phyloP scores from a whole-genome alignment of 208 protist genomes.

The Jaenimonas drosophilae region DNA sequence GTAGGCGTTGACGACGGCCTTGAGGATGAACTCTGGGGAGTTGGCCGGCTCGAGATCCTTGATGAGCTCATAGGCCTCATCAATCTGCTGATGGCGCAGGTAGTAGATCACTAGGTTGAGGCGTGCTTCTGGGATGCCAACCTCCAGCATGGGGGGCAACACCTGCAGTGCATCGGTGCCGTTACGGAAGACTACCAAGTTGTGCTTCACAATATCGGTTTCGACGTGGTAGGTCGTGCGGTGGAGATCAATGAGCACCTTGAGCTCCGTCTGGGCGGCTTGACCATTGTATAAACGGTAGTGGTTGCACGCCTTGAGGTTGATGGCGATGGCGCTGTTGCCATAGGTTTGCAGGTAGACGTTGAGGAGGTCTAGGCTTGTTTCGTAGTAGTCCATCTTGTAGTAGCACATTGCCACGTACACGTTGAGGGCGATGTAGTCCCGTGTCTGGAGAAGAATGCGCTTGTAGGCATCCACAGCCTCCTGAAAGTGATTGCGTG shows the following conservation, averaged over 20 bases:
- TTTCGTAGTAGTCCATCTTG: conserved; percentile 97
- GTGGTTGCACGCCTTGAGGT: conserved; percentile 96
- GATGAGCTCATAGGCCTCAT: conserved; percentile 93
- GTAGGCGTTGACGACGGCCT: conserved; percentile 90
- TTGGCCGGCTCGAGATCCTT: conserved; percentile 90
- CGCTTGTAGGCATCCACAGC: conserved; percentile 97
- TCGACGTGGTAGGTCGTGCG: conserved; percentile 84
- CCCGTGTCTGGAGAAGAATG: conserved; percentile 90
- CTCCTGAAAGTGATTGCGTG: conserved; percentile 93
- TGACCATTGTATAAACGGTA: conserved; percentile 92
- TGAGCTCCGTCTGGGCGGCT: conserved; percentile 89
- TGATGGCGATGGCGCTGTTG: conserved; percentile 93
- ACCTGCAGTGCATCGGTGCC: conserved; percentile 94
- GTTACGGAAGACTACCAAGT: conserved; percentile 95
- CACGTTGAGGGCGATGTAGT: conserved; percentile 92
- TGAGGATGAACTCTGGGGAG: conserved; percentile 94
- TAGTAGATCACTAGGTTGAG: conserved; percentile 96
- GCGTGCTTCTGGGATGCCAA: conserved; percentile 91
- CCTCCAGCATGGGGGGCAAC: conserved; percentile 88
- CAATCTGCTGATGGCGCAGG: conserved; percentile 90
- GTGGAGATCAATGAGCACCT: conserved; percentile 85
- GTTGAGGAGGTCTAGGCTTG: conserved; percentile 88
- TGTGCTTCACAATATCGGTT: conserved; percentile 94
- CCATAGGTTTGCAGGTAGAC: conserved; percentile 86
- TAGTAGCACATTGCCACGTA: conserved; percentile 98